Conservation (phyloP, 75 land plant genomes). For the Cryptomeria japonica region DNA sequence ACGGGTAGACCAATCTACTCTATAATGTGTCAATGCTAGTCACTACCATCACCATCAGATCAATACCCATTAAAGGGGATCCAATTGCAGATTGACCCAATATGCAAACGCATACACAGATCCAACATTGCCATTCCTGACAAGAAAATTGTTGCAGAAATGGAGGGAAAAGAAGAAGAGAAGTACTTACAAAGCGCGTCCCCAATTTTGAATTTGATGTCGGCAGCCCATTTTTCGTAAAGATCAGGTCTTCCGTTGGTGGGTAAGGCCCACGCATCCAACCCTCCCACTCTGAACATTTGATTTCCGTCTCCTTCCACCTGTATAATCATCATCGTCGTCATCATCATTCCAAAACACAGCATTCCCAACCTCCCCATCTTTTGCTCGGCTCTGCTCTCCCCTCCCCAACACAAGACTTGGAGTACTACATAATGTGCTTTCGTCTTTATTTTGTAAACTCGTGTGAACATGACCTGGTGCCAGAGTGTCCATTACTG, state of each 20-base stretch:
- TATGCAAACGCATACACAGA: neutral
- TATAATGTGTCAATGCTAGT: too few relatives aligned
- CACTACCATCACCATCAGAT: neutral
- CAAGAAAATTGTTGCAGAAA: neutral
- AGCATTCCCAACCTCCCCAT: neutral
- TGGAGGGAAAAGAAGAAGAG: neutral
- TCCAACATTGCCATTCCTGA: neutral
- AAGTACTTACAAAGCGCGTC: slow-evolving; percentile 70
- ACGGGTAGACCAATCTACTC: neutral
- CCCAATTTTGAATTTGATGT: slow-evolving; percentile 50
- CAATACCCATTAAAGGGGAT: neutral
- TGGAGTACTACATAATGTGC: neutral
- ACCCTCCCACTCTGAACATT: slow-evolving; percentile 64
- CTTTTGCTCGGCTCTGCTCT: neutral
- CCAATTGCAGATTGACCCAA: neutral
- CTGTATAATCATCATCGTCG: neutral
- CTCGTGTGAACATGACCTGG: neutral
- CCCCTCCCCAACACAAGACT: neutral
- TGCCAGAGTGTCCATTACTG: neutral
- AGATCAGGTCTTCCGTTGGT: slow-evolving; percentile 32
- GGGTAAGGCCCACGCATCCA: slow-evolving; percentile 66
- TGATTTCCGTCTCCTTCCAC: slow-evolving; percentile 2
- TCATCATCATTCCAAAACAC: neutral
- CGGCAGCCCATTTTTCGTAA: slow-evolving; percentile 52
- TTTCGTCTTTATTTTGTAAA: neutral